Percentiles rank a stretch among this genome's conserved stretches.
Evolutionary conservation across 1,284 basidiomycete species (phyloP).

Genomic region (Volvariella volvacea): DNA sequence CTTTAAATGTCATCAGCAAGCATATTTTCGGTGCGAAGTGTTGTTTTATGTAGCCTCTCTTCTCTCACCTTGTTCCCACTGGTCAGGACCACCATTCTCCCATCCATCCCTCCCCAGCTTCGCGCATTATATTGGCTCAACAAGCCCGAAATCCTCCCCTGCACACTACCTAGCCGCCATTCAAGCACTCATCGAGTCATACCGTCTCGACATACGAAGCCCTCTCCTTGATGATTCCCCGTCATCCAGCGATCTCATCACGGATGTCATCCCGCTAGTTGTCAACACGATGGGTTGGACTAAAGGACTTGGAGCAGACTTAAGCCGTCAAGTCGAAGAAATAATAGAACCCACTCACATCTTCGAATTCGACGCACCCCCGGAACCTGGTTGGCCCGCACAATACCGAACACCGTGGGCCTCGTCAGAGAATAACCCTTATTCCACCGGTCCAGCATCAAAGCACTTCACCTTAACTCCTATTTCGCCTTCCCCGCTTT

Average conservation of each 20-base stretch:
- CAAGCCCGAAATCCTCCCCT: slow-evolving; percentile 75
- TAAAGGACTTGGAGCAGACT: slow-evolving; percentile 87
- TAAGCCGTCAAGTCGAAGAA: slow-evolving; percentile 66
- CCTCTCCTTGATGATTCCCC: slow-evolving; percentile 20
- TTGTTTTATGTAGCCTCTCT: not conserved
- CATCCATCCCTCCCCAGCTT: slow-evolving; percentile 66
- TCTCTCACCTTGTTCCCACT: not conserved
- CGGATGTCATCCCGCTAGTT: slow-evolving; percentile 71
- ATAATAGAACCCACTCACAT: slow-evolving; percentile 60
- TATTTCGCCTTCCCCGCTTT: not conserved
- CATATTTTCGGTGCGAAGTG: slow-evolving; percentile 60
- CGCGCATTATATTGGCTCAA: slow-evolving; percentile 83
- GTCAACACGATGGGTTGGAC: slow-evolving; percentile 98
- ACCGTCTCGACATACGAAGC: slow-evolving; percentile 63
- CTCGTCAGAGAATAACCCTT: slow-evolving; percentile 1
- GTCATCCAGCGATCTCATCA: slow-evolving; percentile 29
- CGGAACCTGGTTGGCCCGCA: not conserved
- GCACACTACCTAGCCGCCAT: slow-evolving; percentile 74
- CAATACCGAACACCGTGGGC: not conserved
- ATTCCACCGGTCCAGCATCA: slow-evolving; percentile 1
- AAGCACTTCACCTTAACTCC: not conserved
- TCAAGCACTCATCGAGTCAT: slow-evolving; percentile 62
- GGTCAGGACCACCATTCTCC: slow-evolving; percentile 78
- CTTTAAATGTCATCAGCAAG: slow-evolving; percentile 66
- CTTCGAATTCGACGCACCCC: slow-evolving; percentile 43